Base-by-base conservation (phyloP, 108 stramenopile genomes). In the Chaetoceros muelleri region DNA sequence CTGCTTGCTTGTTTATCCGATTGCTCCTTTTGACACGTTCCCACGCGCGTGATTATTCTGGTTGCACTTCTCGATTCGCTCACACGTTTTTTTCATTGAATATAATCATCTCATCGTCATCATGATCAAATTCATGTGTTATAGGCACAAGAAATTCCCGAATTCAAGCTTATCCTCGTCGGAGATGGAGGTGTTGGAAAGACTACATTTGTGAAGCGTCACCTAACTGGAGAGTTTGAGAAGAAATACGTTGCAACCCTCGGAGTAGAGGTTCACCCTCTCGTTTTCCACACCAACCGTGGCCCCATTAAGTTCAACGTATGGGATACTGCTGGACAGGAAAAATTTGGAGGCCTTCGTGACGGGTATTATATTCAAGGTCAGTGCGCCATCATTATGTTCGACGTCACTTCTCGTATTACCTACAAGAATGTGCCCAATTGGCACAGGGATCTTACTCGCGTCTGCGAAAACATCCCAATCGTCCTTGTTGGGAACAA, bases 301-400 rank as follows among this genome's bases (percentile, higher is more conserved):
- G 98, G 98, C 24, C 90, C 91, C 46, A 95, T 99, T 78, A 93
- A 95, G 67, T 99, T 98, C 92, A 99, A 98, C 66, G 96, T 97
- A 30, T 99, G 98, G 98, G 98, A 99, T 65, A 99, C 98, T 18
- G 98, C 98, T 28, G 98, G 98, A 44, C 98, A 99, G 78, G 98
- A 99, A 67, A 98, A 96, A 75, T 97, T 96, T 54, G 96, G 96
- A 24, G 98, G 96, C 46, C 83, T 99, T 24, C 91, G 96, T 47
- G 98, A 99, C 69, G 97, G 93, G 61, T 89, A 89, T 67, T 91
- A 89, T 91, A 97, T 99, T 76, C 94, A 97, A 68, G 97, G 97
- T 16, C 95, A 99, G 70, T 98, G 97, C 59, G 97, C 96, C 62
- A 98, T 99, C 64, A 98, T 99, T 76, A 97, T 97, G 96, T 96